Percentiles rank a stretch among this genome's conserved stretches.
phyloP scores from a whole-genome alignment of 2,329 filamentous ascomycete genomes.

The Cytospora mali region DNA sequence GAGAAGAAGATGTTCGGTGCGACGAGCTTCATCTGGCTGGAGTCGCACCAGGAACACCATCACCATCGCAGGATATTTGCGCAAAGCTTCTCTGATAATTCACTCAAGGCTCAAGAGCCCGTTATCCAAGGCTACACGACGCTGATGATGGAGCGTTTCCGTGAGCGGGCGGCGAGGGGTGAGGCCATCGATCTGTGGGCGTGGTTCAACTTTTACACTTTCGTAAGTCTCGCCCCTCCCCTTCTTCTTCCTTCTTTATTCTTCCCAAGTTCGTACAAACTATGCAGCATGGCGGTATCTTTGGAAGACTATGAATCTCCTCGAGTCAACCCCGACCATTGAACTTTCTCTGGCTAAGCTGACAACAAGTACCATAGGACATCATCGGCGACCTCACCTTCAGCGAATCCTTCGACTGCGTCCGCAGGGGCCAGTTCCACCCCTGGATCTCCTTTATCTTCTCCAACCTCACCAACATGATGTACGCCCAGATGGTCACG shows the following conservation, averaged over 20 bases:
- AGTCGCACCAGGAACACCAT: slow-evolving; percentile 27
- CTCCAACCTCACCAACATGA: slow-evolving; percentile 31
- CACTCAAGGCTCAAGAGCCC: slow-evolving; percentile 33
- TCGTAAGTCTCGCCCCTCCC: slow-evolving; percentile 13
- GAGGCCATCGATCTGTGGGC: slow-evolving; percentile 31
- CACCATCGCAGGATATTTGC: slow-evolving; percentile 33
- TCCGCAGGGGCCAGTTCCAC: slow-evolving; percentile 31
- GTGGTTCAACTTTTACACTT: slow-evolving; percentile 35
- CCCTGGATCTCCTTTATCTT: slow-evolving; percentile 34
- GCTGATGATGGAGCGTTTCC: slow-evolving; percentile 30
- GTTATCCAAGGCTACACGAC: slow-evolving; percentile 30
- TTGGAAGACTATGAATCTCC: not conserved
- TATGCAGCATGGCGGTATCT: too few species aligned
- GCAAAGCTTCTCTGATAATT: slow-evolving; percentile 35
- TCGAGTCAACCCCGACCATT: not conserved
- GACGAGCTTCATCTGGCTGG: slow-evolving; percentile 26
- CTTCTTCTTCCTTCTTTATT: not conserved
- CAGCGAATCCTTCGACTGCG: slow-evolving; percentile 33
- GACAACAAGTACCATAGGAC: slow-evolving; percentile 20
- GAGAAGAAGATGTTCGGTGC: slow-evolving; percentile 30
- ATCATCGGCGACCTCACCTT: slow-evolving; percentile 35
- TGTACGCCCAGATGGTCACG: slow-evolving; percentile 29
- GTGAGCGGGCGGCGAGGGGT: slow-evolving; percentile 26
- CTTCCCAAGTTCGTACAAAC: not conserved
- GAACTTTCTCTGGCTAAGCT: not conserved